These are phyloP conservation scores for Alternaria dauci DNA, from an alignment of 2,329 filamentous ascomycete genomes.

Conservation along the genomic window DNA sequence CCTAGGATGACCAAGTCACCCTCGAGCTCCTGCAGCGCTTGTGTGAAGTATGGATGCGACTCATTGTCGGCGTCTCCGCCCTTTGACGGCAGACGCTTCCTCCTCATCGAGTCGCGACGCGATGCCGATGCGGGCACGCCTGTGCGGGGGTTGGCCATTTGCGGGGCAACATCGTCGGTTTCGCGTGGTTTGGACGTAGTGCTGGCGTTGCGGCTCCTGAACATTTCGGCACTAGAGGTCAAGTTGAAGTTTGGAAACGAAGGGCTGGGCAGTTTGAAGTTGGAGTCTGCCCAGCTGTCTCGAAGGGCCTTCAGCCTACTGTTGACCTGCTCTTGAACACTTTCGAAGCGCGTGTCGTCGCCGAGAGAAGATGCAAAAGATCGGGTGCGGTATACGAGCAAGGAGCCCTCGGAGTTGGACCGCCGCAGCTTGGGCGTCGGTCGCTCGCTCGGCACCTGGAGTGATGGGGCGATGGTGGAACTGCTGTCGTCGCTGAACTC, in stretches of 20 bases:
- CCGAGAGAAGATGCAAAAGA: slow-evolving; percentile 84
- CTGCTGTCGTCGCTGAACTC: slow-evolving; percentile 30
- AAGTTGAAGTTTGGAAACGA: slow-evolving; percentile 63
- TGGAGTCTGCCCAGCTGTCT: slow-evolving; percentile 86
- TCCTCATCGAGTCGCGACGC: slow-evolving; percentile 23
- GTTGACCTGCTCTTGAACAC: slow-evolving; percentile 86
- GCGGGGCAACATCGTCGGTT: slow-evolving; percentile 17
- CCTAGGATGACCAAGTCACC: slow-evolving; percentile 90
- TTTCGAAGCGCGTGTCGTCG: slow-evolving; percentile 80
- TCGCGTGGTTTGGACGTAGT: slow-evolving; percentile 23
- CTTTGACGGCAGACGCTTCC: slow-evolving; percentile 22
- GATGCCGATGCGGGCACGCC: slow-evolving; percentile 22
- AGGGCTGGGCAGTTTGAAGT: slow-evolving; percentile 67
- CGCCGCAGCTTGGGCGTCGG: slow-evolving; percentile 59
- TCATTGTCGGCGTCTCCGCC: slow-evolving; percentile 37
- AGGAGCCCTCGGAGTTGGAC: slow-evolving; percentile 78
- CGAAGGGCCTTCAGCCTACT: slow-evolving; percentile 88
- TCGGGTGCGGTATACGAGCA: slow-evolving; percentile 74
- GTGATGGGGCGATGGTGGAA: slow-evolving; percentile 22
- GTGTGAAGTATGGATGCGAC: slow-evolving; percentile 61
- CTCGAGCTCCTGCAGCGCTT: slow-evolving; percentile 72
- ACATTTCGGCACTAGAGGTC: slow-evolving; percentile 43
- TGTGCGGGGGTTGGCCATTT: slow-evolving; percentile 30
- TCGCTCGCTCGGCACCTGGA: slow-evolving; percentile 23
- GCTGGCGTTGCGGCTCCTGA: slow-evolving; percentile 29